A percentile compares a stretch with the other conserved stretches of the same genome.
Evolutionary conservation across 176 grass and related monocot species (phyloP).

Genomic region (Aegilops sharonensis): DNA sequence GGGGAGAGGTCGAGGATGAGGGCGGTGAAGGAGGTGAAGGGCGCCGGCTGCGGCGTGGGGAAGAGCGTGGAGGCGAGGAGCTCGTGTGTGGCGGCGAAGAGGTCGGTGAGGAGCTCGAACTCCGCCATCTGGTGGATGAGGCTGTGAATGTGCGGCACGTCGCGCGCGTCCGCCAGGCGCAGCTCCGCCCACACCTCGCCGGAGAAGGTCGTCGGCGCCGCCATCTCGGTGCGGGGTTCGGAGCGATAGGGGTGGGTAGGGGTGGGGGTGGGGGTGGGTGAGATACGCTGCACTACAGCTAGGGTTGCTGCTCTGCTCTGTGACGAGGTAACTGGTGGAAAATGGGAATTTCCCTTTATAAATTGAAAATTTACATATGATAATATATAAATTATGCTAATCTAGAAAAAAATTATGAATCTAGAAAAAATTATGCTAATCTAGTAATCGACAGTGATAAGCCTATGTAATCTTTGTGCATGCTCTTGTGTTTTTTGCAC

Average conservation of each 20-base stretch:
- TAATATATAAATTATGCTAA: too few species aligned
- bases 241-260: not conserved
- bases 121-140: conserved; percentile 90
- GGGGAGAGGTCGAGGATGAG: conserved; percentile 63
- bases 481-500: too few species aligned
- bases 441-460: too few species aligned
- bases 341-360: not conserved
- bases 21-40: conserved; percentile 63
- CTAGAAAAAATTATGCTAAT: too few species aligned
- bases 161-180: conserved; percentile 53
- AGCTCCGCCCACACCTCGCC: conserved; percentile 72
- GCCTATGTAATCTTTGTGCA: too few species aligned
- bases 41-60: conserved; percentile 41
- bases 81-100: conserved; percentile 70
- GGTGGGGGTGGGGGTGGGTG: not conserved
- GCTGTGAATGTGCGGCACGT: conserved; percentile 76
- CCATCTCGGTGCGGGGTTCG: conserved; percentile 35
- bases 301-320: not conserved
- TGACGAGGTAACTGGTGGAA: not conserved
- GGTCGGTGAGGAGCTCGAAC: conserved; percentile 83
- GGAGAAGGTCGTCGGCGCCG: conserved; percentile 39
- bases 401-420: too few species aligned
- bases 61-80: conserved; percentile 57
- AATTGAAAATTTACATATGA: too few species aligned
- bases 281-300: not conserved